Conservation (phyloP, 371 early-diverging fungal species). For the Mortierella sp. region DNA sequence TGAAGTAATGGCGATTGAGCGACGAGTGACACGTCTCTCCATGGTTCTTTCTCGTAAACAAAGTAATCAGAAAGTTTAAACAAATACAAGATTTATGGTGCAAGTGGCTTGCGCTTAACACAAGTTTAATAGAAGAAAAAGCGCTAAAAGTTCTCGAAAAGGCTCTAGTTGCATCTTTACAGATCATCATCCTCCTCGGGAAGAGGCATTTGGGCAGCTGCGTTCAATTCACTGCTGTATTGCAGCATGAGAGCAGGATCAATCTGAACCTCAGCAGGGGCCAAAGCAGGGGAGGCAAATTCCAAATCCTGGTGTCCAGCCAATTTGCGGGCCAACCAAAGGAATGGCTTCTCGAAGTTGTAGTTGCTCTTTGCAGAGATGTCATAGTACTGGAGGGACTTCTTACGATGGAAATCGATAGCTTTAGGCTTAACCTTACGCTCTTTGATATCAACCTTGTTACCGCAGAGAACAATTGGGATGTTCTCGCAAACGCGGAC, state of each 20-base stretch:
- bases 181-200: slow-evolving; percentile 91
- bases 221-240: slow-evolving; percentile 83
- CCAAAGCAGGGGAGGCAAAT: slow-evolving; percentile 98
- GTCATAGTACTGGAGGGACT: slow-evolving; percentile 99
- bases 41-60: background rate
- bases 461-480: slow-evolving; percentile 99
- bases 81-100: background rate
- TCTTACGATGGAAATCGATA: slow-evolving; percentile 99
- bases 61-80: slow-evolving; percentile 1
- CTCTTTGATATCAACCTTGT: slow-evolving; percentile 99
- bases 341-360: slow-evolving; percentile 99
- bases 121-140: background rate
- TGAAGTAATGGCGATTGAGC: slow-evolving; percentile 16
- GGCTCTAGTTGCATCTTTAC: slow-evolving; percentile 34
- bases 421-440: slow-evolving; percentile 99
- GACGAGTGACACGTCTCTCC: slow-evolving; percentile 37
- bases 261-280: slow-evolving; percentile 95
- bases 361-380: slow-evolving; percentile 99
- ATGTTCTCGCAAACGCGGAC: slow-evolving; percentile 99
- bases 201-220: slow-evolving; percentile 86
- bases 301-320: slow-evolving; percentile 94
- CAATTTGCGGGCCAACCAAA: slow-evolving; percentile 99
- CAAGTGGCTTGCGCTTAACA: slow-evolving; percentile 15
- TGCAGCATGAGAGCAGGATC: slow-evolving; percentile 84
- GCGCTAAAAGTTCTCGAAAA: background rate